Conservation (phyloP, 2,329 filamentous ascomycete genomes). For the Tolypocladium ophioglossoides region DNA sequence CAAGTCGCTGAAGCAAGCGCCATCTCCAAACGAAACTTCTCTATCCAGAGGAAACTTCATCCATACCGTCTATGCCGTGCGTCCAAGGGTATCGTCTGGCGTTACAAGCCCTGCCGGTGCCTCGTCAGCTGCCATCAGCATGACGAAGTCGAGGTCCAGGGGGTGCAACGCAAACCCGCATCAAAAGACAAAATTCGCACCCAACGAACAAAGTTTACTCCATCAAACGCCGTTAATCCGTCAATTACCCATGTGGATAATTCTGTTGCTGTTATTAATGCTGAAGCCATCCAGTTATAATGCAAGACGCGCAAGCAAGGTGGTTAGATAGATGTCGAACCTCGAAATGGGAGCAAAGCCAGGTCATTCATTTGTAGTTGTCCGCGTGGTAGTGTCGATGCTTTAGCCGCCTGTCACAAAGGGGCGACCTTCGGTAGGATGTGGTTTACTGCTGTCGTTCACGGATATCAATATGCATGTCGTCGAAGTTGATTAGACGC, state of each 20-base stretch:
- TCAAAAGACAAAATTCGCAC: neutral
- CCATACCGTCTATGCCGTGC: neutral
- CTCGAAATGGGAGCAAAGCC: neutral
- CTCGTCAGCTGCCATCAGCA: neutral
- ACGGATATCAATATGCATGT: conserved; percentile 1
- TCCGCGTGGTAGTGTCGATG: neutral
- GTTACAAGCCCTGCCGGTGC: neutral
- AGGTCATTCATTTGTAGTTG: neutral
- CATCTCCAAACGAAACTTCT: neutral
- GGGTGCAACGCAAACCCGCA: neutral
- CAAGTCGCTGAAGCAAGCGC: neutral
- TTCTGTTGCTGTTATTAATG: conserved; percentile 2
- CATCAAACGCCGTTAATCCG: neutral
- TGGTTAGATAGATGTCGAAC: neutral
- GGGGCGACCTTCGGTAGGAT: neutral
- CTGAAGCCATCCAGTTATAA: neutral
- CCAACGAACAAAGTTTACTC: neutral
- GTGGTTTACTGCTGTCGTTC: neutral
- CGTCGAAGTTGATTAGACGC: neutral
- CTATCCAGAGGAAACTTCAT: neutral
- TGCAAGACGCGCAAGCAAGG: neutral
- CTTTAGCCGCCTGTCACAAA: neutral
- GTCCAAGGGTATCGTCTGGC: neutral
- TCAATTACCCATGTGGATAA: neutral
- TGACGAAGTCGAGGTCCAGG: neutral